A percentile compares a stretch with the other conserved stretches of the same genome.
These are phyloP conservation scores for Filobasidium wieringae DNA, from an alignment of 768 basidiomycete genomes.

Conservation along the genomic window DNA sequence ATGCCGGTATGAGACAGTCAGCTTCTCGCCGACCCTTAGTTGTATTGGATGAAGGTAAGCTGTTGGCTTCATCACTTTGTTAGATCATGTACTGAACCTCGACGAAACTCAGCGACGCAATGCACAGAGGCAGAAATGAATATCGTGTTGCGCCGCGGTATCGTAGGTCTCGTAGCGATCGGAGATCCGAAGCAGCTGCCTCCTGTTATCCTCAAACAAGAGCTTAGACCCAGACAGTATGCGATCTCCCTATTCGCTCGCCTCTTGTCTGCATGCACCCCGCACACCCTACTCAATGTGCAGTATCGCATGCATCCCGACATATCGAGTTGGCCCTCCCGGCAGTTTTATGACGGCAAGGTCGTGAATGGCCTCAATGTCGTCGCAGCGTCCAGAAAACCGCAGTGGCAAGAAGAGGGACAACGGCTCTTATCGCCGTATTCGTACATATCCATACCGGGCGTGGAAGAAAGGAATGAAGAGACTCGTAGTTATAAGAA, in stretches of 20 bases:
- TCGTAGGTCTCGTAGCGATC: slow-evolving; percentile 41
- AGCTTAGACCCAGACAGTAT: slow-evolving; percentile 62
- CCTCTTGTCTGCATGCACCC: slow-evolving; percentile 53
- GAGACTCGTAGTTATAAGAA: slow-evolving; percentile 70
- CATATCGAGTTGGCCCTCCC: slow-evolving; percentile 74
- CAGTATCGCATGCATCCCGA: slow-evolving; percentile 93
- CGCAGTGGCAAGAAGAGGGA: slow-evolving; percentile 45
- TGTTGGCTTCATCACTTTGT: background rate
- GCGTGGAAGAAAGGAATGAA: slow-evolving; percentile 19
- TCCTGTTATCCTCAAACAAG: slow-evolving; percentile 68
- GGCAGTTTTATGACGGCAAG: slow-evolving; percentile 63
- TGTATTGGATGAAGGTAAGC: background rate
- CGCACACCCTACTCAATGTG: slow-evolving; percentile 80
- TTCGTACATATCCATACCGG: background rate
- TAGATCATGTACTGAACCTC: background rate
- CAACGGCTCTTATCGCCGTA: slow-evolving; percentile 43
- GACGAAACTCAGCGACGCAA: background rate
- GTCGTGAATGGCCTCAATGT: slow-evolving; percentile 68
- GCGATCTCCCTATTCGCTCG: slow-evolving; percentile 78
- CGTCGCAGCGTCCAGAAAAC: slow-evolving; percentile 47
- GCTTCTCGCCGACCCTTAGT: background rate
- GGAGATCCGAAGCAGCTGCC: slow-evolving; percentile 97
- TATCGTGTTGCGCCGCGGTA: background rate
- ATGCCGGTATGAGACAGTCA: background rate
- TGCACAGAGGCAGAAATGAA: background rate